Evolutionary conservation across 2,329 filamentous ascomycete genomes (phyloP).

Genomic region (Seiridium unicorne): DNA sequence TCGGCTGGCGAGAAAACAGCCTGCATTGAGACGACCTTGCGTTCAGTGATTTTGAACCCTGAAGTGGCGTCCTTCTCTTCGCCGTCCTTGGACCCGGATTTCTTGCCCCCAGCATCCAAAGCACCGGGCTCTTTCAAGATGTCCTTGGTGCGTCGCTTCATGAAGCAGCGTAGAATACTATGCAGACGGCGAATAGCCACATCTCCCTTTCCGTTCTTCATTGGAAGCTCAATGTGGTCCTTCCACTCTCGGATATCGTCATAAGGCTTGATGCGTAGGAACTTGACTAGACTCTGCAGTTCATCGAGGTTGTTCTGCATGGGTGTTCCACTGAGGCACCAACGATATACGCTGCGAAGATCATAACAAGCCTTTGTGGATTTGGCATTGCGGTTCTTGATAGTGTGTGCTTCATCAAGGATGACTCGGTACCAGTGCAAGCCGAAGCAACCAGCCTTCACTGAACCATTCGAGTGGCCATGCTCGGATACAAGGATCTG

Average conservation of each 20-base stretch:
- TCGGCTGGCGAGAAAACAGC: conserved; percentile 79
- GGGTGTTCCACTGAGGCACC: conserved; percentile 94
- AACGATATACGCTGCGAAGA: conserved; percentile 81
- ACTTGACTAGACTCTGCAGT: conserved; percentile 88
- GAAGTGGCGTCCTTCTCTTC: conserved; percentile 49
- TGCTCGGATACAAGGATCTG: conserved; percentile 93
- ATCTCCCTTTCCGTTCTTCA: conserved; percentile 87
- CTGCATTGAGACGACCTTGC: conserved; percentile 79
- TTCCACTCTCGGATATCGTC: conserved; percentile 86
- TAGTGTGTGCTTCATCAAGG: conserved; percentile 93
- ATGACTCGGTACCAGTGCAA: conserved; percentile 95
- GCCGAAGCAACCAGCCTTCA: conserved; percentile 82
- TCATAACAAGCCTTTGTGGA: conserved; percentile 90
- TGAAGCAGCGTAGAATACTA: conserved; percentile 84
- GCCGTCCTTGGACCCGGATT: conserved; percentile 44
- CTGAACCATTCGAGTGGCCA: conserved; percentile 61
- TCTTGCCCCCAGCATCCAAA: conserved; percentile 72
- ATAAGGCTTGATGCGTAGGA: conserved; percentile 88
- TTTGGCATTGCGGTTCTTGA: conserved; percentile 98
- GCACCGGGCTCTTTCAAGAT: conserved; percentile 88
- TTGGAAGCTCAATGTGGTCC: conserved; percentile 81
- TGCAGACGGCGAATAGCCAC: conserved; percentile 86
- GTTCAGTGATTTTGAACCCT: conserved; percentile 87
- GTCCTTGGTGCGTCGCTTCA: conserved; percentile 98
- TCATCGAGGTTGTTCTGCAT: conserved; percentile 99